Evolutionary conservation across 805 yeast species (phyloP), one percentile per base, ranked within the genome.

Genomic region (Metschnikowia continentalis): DNA sequence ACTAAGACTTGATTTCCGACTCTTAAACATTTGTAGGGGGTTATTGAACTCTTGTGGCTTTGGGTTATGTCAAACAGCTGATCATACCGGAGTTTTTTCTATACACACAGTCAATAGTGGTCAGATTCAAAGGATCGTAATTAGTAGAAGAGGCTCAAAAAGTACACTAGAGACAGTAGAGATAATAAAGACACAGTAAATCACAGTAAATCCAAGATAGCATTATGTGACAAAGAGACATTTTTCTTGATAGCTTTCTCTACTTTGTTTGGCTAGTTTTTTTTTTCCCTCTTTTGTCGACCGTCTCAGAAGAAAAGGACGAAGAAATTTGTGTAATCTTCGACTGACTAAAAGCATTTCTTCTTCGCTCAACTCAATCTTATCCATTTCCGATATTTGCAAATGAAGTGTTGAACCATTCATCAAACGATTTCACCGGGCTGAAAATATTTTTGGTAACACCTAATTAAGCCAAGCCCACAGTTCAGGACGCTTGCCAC

Each of bases 381-480:
- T 90, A 60, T 92, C 99, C 65, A 26, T 91, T 86, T 52, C 98
- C 99, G 4, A 97, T 86, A 61, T 88, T 91, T 0, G 97, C 96
- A 69, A 92, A 92, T 1, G 98, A 98, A 0, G 97, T 91, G 67
- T 94, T 94, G 68, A 92, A 92, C 99, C 99, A 94, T 65, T 92
- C 98, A 68, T 92, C 99, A 66, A 92, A 92, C 3, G 97, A 86
- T 64, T 91, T 92, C 10, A 90, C 97, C 3, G 97, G 90, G 63
- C 92, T 94, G 80, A 92, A 94, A 69, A 26, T 3, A 94, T 90
- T 67, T 92, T 92, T 13, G 99, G 99, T 53, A 92, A 73, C 22
- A 90, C 98, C 61, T 94, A 92, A 68, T 92, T 92, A 58, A 92
- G 79, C 63, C 94, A 74, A 0, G 98, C 97, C 98, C 99, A 92